A percentile compares a stretch with the other conserved stretches of the same genome.
These are phyloP conservation scores for Claviceps sp. DNA, from an alignment of 2,329 filamentous ascomycete genomes.

Conservation along the genomic window DNA sequence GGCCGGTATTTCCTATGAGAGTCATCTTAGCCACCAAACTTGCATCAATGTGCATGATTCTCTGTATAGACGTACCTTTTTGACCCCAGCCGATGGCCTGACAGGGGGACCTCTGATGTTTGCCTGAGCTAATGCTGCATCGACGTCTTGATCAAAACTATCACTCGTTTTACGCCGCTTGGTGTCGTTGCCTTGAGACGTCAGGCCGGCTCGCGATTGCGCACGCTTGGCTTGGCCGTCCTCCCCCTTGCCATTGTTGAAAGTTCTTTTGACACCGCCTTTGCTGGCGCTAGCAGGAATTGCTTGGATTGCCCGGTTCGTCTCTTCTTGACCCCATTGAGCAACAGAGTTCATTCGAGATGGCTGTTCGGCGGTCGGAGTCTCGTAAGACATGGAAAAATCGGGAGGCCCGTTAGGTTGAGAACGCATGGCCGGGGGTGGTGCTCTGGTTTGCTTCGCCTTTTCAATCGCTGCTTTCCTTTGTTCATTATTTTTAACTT, in stretches of 20 bases:
- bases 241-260: conserved; percentile 52
- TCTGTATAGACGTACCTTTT: conserved; percentile 43
- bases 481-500: conserved; percentile 53
- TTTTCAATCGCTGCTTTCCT: conserved; percentile 50
- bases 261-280: conserved; percentile 55
- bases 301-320: conserved; percentile 45
- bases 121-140: conserved; percentile 38
- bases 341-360: conserved; percentile 46
- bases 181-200: conserved; percentile 54
- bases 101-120: conserved; percentile 71
- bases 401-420: conserved; percentile 40
- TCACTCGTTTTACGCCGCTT: conserved; percentile 74
- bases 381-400: conserved; percentile 21
- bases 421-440: conserved; percentile 43
- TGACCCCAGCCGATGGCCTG: conserved; percentile 57
- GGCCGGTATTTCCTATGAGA: conserved; percentile 39
- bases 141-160: conserved; percentile 49
- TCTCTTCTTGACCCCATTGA: conserved; percentile 43
- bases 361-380: conserved; percentile 28
- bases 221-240: conserved; percentile 31
- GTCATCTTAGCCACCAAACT: background rate
- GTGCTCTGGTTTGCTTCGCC: conserved; percentile 50
- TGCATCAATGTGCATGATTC: background rate
- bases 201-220: conserved; percentile 38
- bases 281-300: conserved; percentile 45